Percentiles rank a stretch among this genome's conserved stretches.
Conservation (phyloP, 202 grass and related monocot genomes). For the Hordeum pubiflorum region DNA sequence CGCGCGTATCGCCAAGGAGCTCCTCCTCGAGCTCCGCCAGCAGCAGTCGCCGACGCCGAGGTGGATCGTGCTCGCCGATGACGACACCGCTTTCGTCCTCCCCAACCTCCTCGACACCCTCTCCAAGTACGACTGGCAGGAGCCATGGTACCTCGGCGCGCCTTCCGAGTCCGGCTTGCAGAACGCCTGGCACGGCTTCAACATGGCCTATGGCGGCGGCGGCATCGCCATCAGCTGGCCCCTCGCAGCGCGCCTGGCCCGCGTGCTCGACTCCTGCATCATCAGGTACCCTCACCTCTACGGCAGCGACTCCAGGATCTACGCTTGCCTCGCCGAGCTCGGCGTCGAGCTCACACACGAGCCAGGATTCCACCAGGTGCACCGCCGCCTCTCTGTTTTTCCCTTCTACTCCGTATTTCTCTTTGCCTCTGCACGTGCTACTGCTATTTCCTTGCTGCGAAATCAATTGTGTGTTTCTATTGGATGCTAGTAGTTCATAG, state of each 20-base stretch:
- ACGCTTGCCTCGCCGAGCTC: slow-evolving; percentile 74
- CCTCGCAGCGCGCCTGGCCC: slow-evolving; percentile 56
- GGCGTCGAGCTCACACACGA: slow-evolving; percentile 82
- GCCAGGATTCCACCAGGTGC: slow-evolving; percentile 89
- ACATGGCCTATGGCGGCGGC: slow-evolving; percentile 75
- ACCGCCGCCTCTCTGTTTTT: neutral
- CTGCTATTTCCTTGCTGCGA: neutral
- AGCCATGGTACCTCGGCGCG: slow-evolving; percentile 74
- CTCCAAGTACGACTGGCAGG: slow-evolving; percentile 62
- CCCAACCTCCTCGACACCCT: slow-evolving; percentile 64
- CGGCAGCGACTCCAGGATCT: slow-evolving; percentile 77
- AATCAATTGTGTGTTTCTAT: neutral
- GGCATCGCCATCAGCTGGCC: slow-evolving; percentile 84
- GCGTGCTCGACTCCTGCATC: slow-evolving; percentile 64
- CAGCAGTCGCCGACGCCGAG: neutral
- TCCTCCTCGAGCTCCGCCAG: slow-evolving; percentile 41
- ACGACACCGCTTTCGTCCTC: slow-evolving; percentile 81
- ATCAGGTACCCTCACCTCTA: slow-evolving; percentile 88
- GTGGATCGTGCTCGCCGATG: slow-evolving; percentile 85
- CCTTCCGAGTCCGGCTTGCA: slow-evolving; percentile 69
- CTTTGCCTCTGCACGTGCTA: too few species aligned
- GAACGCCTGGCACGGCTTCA: slow-evolving; percentile 69
- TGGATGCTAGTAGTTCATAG: neutral
- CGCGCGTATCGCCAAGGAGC: slow-evolving; percentile 78
- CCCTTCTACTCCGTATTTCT: neutral